Conservation (phyloP, 2,329 filamentous ascomycete species). For the Cercospora beticola region DNA sequence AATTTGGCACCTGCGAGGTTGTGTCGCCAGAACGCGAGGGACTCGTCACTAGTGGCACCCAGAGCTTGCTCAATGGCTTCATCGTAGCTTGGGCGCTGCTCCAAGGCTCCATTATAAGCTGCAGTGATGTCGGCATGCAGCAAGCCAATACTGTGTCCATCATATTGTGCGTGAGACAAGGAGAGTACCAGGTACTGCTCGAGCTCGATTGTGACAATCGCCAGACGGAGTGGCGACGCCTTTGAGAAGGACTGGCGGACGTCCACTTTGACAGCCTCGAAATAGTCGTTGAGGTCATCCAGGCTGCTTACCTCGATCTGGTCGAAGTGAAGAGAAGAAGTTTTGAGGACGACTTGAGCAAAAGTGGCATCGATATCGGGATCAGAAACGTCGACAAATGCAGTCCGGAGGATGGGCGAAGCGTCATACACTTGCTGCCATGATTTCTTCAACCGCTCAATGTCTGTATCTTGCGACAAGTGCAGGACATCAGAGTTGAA, state of each 20-base stretch:
- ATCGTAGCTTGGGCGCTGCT: conserved; percentile 51
- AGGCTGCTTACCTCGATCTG: conserved; percentile 26
- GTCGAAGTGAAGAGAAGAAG: conserved; percentile 39
- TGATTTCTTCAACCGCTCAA: conserved; percentile 57
- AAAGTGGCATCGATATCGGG: conserved; percentile 56
- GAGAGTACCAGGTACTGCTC: conserved; percentile 60
- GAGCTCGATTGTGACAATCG: conserved; percentile 37
- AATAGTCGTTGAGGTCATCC: conserved; percentile 35
- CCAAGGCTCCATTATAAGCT: conserved; percentile 54
- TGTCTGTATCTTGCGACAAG: conserved; percentile 56
- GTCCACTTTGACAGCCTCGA: conserved; percentile 42
- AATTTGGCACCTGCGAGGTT: conserved; percentile 58
- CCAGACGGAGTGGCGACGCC: conserved; percentile 39
- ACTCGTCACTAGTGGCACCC: conserved; percentile 48
- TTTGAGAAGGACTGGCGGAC: conserved; percentile 35
- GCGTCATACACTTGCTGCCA: conserved; percentile 60
- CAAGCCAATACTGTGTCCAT: conserved; percentile 78
- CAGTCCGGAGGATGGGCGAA: conserved; percentile 73
- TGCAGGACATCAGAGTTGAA: conserved; percentile 81
- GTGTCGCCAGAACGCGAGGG: conserved; percentile 67
- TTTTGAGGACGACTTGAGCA: conserved; percentile 54
- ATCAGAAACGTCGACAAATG: conserved; percentile 66
- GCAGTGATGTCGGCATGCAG: conserved; percentile 68
- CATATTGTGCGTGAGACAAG: conserved; percentile 83
- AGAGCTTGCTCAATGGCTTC: conserved; percentile 58